phyloP scores from a whole-genome alignment of 1,284 basidiomycete species.

The Erythrobasidium hasegawianum region DNA sequence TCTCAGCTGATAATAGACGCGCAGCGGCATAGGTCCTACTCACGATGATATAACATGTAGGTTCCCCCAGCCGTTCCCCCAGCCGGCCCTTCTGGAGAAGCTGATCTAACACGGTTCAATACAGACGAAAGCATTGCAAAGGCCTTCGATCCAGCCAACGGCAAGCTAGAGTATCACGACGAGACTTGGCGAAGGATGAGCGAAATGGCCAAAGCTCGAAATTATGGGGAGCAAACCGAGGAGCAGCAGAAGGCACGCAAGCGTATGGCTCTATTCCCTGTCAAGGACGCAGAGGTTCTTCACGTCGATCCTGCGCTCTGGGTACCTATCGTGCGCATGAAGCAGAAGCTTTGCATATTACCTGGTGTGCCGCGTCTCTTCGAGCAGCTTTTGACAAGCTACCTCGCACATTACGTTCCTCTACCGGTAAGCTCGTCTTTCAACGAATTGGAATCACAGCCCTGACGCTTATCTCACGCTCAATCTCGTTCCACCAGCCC shows the following conservation, averaged over 20 bases:
- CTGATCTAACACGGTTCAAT: slow-evolving; percentile 12
- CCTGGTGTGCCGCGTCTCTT: slow-evolving; percentile 50
- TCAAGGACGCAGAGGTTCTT: slow-evolving; percentile 39
- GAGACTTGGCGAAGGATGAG: slow-evolving; percentile 78
- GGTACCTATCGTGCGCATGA: slow-evolving; percentile 52
- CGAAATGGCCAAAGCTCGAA: slow-evolving; percentile 56
- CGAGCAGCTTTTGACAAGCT: slow-evolving; percentile 42
- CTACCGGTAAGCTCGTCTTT: slow-evolving; percentile 37
- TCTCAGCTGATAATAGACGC: too few relatives aligned
- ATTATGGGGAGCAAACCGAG: slow-evolving; percentile 31
- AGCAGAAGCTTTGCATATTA: slow-evolving; percentile 50
- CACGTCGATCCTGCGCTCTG: slow-evolving; percentile 47
- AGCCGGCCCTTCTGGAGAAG: too few relatives aligned
- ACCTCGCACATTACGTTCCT: slow-evolving; percentile 41
- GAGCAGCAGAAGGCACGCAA: slow-evolving; percentile 41
- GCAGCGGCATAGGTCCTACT: background rate
- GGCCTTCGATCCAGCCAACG: slow-evolving; percentile 61
- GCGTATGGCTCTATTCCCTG: slow-evolving; percentile 45
- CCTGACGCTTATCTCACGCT: background rate
- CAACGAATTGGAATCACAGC: background rate
- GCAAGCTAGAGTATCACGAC: slow-evolving; percentile 67
- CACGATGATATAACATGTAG: slow-evolving; percentile 21
- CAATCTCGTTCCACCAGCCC: background rate
- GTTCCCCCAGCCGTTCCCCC: background rate
- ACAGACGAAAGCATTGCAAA: slow-evolving; percentile 77